Percentiles rank a stretch among this genome's conserved stretches.
Conservation (phyloP, 176 grass and related monocot genomes). For the Avena atlantica region DNA sequence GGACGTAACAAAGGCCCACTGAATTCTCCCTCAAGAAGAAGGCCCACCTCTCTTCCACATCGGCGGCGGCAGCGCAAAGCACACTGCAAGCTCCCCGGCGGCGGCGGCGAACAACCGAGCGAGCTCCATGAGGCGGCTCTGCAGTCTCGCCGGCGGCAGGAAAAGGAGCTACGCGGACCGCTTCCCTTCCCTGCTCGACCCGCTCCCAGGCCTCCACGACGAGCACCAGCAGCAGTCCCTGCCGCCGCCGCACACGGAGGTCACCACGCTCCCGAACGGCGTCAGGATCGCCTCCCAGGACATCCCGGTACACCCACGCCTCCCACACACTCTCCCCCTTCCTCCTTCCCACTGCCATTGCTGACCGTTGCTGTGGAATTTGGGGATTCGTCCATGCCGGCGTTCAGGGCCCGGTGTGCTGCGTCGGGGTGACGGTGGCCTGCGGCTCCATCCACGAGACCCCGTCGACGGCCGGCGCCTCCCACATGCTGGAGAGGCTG, state of each 20-base stretch:
- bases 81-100: background rate
- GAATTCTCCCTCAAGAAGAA: too few relatives aligned
- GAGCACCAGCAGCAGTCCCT: background rate
- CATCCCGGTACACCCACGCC: conserved; percentile 8
- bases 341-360: background rate
- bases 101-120: background rate
- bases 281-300: conserved; percentile 51
- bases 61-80: too few relatives aligned
- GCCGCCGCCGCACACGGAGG: background rate
- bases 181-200: conserved; percentile 4
- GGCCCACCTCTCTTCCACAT: too few relatives aligned
- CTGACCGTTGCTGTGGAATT: too few relatives aligned
- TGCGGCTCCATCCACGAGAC: conserved; percentile 8
- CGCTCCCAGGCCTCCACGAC: background rate
- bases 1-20: too few relatives aligned
- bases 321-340: background rate
- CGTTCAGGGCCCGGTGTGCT: conserved; percentile 51
- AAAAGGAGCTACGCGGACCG: background rate
- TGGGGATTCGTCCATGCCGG: background rate
- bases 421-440: conserved; percentile 53
- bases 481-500: background rate
- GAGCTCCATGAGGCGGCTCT: background rate
- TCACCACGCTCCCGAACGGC: background rate
- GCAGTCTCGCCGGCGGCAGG: background rate
- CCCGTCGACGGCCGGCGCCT: background rate